Conservation (phyloP, 106 monocot species). For the Dendrobium huoshanense region DNA sequence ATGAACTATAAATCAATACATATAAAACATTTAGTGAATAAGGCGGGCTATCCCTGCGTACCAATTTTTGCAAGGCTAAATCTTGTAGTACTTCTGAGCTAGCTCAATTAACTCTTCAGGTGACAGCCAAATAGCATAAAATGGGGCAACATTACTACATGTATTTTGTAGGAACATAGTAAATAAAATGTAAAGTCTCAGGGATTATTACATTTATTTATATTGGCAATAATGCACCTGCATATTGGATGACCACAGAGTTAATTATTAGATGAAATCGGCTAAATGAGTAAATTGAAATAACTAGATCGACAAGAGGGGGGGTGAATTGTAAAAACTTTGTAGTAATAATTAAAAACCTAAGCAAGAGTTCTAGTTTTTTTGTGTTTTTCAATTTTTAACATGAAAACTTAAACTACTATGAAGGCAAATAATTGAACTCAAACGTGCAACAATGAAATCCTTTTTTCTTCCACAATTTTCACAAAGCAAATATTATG, state of each 20-base stretch:
- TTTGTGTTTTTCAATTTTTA: too few relatives aligned
- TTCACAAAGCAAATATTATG: too few relatives aligned
- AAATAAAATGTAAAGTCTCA: neutral
- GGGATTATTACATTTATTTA: neutral
- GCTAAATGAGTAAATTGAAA: too few relatives aligned
- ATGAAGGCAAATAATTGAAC: too few relatives aligned
- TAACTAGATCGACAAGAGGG: too few relatives aligned
- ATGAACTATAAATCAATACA: neutral
- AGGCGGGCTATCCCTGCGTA: constrained; percentile 13
- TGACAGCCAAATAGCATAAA: constrained; percentile 39
- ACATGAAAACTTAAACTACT: too few relatives aligned
- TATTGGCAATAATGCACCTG: neutral
- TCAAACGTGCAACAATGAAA: too few relatives aligned
- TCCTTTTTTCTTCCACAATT: too few relatives aligned
- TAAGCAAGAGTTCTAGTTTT: too few relatives aligned
- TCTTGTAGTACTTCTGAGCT: constrained; percentile 85
- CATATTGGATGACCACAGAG: neutral
- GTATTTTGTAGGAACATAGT: neutral
- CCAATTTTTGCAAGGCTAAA: constrained; percentile 82
- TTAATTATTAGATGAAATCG: neutral
- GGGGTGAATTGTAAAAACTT: too few relatives aligned
- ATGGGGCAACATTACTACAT: neutral
- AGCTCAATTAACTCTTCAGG: constrained; percentile 82
- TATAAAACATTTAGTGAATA: neutral
- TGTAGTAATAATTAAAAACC: too few relatives aligned